phyloP scores from a whole-genome alignment of 31 red algal genomes.

The Porphyra umbilicalis region DNA sequence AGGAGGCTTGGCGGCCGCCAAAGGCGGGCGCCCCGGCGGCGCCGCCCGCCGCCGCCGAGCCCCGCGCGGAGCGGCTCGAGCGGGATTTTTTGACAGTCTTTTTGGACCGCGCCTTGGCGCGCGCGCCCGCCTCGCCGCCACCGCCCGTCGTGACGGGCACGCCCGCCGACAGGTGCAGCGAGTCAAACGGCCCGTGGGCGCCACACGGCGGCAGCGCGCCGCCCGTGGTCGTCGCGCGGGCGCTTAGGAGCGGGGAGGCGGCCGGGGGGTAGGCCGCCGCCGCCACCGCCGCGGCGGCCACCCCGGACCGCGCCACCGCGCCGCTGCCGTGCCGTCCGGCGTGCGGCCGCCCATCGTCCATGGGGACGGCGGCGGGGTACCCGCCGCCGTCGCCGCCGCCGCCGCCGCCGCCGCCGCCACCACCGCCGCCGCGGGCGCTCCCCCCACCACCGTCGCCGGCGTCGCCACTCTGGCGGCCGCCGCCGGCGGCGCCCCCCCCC shows the following conservation, averaged over 20 bases:
- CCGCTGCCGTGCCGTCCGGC: neutral
- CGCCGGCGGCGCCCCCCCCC: neutral
- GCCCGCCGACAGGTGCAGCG: neutral
- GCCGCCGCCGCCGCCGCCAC: neutral
- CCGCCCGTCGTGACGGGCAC: neutral
- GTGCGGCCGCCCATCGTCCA: neutral
- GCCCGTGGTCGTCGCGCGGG: neutral
- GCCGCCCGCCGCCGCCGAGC: neutral
- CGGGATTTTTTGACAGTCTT: neutral
- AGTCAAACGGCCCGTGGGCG: neutral
- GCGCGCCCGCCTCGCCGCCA: neutral
- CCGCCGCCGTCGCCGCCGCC: neutral
- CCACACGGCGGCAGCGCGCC: neutral
- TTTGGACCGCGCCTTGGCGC: neutral
- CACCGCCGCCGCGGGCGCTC: too few relatives aligned
- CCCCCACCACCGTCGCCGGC: too few relatives aligned
- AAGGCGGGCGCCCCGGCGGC: neutral
- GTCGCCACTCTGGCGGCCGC: too few relatives aligned
- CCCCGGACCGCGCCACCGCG: neutral
- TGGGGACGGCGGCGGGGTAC: neutral
- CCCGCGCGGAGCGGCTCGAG: neutral
- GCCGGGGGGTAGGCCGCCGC: neutral
- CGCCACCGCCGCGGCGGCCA: neutral
- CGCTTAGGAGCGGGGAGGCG: neutral
- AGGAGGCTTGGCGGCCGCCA: conserved; percentile 23